phyloP scores from a whole-genome alignment of 768 basidiomycete genomes.

The Lyophyllum semitale region DNA sequence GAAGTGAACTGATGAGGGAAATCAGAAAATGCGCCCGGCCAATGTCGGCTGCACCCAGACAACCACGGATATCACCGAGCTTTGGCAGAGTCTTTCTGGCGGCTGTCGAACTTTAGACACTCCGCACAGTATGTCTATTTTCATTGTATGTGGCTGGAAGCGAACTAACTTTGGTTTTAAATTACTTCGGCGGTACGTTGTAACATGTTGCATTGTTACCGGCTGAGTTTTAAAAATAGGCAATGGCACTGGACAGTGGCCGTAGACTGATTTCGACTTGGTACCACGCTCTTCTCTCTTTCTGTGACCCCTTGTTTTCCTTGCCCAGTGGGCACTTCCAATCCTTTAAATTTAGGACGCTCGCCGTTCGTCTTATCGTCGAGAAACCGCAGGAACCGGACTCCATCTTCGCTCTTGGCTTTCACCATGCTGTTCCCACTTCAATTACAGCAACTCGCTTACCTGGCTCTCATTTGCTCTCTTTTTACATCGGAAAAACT shows the following conservation, averaged over 20 bases:
- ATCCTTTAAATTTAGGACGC: conserved; percentile 37
- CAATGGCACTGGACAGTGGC: background rate
- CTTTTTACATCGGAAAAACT: conserved; percentile 34
- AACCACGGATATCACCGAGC: no score
- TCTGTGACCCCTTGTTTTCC: conserved; percentile 24
- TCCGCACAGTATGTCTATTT: no score
- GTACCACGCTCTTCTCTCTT: conserved; percentile 20
- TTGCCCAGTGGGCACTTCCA: conserved; percentile 49
- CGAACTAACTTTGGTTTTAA: no score
- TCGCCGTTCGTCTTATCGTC: conserved; percentile 33
- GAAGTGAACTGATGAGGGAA: no score
- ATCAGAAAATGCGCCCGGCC: no score
- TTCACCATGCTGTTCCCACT: conserved; percentile 40
- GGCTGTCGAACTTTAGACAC: no score
- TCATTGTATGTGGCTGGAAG: no score
- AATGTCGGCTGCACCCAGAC: no score
- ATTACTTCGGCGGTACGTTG: no score
- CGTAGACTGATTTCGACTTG: conserved; percentile 11
- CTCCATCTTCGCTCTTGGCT: conserved; percentile 34
- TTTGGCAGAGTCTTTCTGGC: no score
- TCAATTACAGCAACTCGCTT: conserved; percentile 29
- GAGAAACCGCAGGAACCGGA: conserved; percentile 56
- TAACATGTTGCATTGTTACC: conserved; percentile 23
- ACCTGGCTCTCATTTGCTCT: conserved; percentile 40
- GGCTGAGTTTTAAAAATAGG: conserved; percentile 26